Base-by-base conservation (phyloP, 257 asterid species). In the Nicotiana tomentosiformis region DNA sequence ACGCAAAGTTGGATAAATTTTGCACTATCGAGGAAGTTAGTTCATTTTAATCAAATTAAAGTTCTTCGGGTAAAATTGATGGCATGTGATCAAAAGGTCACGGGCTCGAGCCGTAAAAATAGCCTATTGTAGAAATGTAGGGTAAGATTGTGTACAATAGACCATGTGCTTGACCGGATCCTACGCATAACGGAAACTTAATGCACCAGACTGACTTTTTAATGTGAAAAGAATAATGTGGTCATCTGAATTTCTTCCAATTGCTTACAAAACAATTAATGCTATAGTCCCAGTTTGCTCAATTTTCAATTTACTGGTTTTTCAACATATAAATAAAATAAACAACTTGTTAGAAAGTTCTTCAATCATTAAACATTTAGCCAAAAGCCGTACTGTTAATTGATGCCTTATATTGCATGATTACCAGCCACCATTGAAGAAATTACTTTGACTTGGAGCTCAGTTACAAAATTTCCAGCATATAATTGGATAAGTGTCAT, bases 391-490 rank as follows among this genome's bases (percentile, higher is more conserved):
- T 46, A 20, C 23, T 49, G 11, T 23, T 43, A 11, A 72, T 72
- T 23, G 61, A 46, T 72, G 26, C 12, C 5, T 46, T 46, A 72
- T 46, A 72, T 46, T 46, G 1, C 5, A 23, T 46, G 15, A 72
- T 72, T 72, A 72, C 10, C 57, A 20, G 61, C 61, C 39, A 23
- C 39, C 37, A 23, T 7, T 23, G 15, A 46, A 46, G 79, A 72
- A 72, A 46, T 23, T 72, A 46, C 55, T 72, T 72, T 72, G 79
- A 72, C 61, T 72, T 72, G 61, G n/a, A 72, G 61, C 61, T 23
- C 37, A 72, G n/a, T 72, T 72, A 72, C 79, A 72, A 72, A 72
- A 72, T 46, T 46, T n/a, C 60, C 79, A 72, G 37, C 79, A 6
- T 46, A 46, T 3, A 72, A 46, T 72, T 46, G 79, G 37, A 20